Base-by-base conservation (phyloP, 768 basidiomycete species). In the Tremella yokohamensis region DNA sequence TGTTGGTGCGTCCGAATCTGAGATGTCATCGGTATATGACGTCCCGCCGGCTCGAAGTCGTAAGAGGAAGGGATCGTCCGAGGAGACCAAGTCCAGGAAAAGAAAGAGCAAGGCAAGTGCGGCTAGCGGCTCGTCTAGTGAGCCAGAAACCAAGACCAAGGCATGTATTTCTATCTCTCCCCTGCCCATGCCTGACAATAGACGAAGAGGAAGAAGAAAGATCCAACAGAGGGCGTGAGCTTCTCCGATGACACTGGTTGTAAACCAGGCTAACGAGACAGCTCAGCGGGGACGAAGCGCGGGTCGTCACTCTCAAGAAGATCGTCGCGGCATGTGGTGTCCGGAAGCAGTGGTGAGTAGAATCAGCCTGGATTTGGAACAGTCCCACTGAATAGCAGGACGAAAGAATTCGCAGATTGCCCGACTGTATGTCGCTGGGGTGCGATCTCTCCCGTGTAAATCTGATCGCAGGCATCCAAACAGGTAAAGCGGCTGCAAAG, bases 281-380 rank as follows among this genome's bases (percentile, higher is more conserved):
- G 70, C 61, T 72, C 6, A 56, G 65, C 15, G 62, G 56, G 8
- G 70, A 69, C 19, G 70, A 72, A 51, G 62, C 64, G 2, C 65
- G 52, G 42, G 56, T 73, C 4, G 68, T 64, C 9, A 69, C 73
- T 55, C 57, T 75, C 18, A 75, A 75, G 48, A 49, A 63, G 37
- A 65, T 73, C 3, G 69, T 75, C 1, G 52, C 59, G 15, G 73
- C 71, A 2, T 75, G 73, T 55, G 73, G 73, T 18, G 62, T 71
- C 1, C 25, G 71, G 29, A 75, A 75, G 52, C 65, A 69, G 44
- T 75, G 73, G 73, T 73, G 15, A 39, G 68, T 57, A 16, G 4
- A 34, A 11, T 34, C 29, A 11, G 29, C 29, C 29, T 20, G 2
- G 13, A 18, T 9, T 19, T 6, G 37, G 15, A 6, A 45, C 7